Conservation (phyloP, 2,329 filamentous ascomycete species). For the Fusarium circinatum region DNA sequence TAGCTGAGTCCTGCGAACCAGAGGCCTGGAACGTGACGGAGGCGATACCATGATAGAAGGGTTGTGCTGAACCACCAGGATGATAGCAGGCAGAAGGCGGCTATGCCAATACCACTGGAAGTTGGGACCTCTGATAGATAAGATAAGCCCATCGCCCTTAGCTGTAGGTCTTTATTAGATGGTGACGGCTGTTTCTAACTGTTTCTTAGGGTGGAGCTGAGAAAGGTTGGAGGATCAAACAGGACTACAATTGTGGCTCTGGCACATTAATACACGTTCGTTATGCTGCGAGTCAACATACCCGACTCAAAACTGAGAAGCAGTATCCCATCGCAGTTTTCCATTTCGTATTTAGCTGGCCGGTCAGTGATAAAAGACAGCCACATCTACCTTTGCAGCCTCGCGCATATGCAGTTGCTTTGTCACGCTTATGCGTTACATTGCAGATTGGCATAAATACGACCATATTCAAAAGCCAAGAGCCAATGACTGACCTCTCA, state of each 20-base stretch:
- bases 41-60: background rate
- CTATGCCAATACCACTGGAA: fast-evolving
- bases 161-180: fast-evolving
- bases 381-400: background rate
- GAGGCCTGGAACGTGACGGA: background rate
- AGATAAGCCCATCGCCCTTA: background rate
- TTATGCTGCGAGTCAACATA: fast-evolving
- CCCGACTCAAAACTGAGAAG: fast-evolving
- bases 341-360: background rate
- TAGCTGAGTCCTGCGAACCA: background rate
- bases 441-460: background rate
- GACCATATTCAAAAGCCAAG: fast-evolving
- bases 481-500: background rate
- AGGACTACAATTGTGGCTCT: fast-evolving
- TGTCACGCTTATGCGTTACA: background rate
- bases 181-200: fast-evolving
- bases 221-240: too few relatives aligned
- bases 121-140: fast-evolving
- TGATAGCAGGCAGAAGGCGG: fast-evolving
- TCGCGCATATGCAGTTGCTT: background rate
- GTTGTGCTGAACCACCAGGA: background rate
- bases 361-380: fast-evolving
- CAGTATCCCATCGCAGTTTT: too few relatives aligned
- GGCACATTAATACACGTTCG: fast-evolving
- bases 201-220: fast-evolving